Percentiles rank a stretch among this genome's conserved stretches.
phyloP scores from a whole-genome alignment of 2,329 filamentous ascomycete genomes.

The Byssothecium circinans region DNA sequence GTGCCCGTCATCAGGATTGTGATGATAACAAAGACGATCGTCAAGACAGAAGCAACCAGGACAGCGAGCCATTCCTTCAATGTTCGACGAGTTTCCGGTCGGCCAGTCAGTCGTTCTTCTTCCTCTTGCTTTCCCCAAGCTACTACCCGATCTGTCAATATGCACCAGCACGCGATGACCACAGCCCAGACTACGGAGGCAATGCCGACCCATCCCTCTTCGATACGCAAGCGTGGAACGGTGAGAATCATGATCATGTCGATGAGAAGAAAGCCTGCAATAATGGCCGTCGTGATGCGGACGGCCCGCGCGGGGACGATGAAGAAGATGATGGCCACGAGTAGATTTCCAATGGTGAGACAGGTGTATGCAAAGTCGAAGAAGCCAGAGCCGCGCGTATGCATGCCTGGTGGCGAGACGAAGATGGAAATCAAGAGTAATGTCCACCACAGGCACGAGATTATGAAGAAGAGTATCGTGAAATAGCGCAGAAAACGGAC shows the following conservation, averaged over 20 bases:
- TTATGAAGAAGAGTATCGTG: slow-evolving; percentile 72
- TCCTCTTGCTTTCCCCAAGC: slow-evolving; percentile 91
- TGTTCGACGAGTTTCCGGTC: slow-evolving; percentile 80
- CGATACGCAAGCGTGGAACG: slow-evolving; percentile 72
- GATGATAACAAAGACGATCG: slow-evolving; percentile 68
- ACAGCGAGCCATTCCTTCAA: slow-evolving; percentile 84
- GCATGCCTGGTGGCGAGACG: slow-evolving; percentile 82
- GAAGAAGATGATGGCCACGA: slow-evolving; percentile 84
- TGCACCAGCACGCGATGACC: slow-evolving; percentile 75
- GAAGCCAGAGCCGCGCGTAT: slow-evolving; percentile 89
- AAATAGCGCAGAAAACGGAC: slow-evolving; percentile 79
- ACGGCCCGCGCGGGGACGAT: slow-evolving; percentile 77
- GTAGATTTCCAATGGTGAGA: slow-evolving; percentile 72
- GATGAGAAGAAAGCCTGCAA: slow-evolving; percentile 68
- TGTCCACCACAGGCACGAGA: slow-evolving; percentile 91
- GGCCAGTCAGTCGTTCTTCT: slow-evolving; percentile 87
- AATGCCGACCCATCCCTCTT: slow-evolving; percentile 92
- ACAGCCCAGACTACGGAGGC: slow-evolving; percentile 81
- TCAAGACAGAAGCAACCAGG: slow-evolving; percentile 70
- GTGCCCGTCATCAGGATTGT: slow-evolving; percentile 76
- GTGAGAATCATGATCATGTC: slow-evolving; percentile 79
- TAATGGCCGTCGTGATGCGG: slow-evolving; percentile 69
- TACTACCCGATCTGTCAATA: slow-evolving; percentile 78
- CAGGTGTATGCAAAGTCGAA: slow-evolving; percentile 83
- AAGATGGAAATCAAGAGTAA: slow-evolving; percentile 87